Evolutionary conservation across 352 stramenopile species (phyloP).

Genomic region (Plasmopara viticola): DNA sequence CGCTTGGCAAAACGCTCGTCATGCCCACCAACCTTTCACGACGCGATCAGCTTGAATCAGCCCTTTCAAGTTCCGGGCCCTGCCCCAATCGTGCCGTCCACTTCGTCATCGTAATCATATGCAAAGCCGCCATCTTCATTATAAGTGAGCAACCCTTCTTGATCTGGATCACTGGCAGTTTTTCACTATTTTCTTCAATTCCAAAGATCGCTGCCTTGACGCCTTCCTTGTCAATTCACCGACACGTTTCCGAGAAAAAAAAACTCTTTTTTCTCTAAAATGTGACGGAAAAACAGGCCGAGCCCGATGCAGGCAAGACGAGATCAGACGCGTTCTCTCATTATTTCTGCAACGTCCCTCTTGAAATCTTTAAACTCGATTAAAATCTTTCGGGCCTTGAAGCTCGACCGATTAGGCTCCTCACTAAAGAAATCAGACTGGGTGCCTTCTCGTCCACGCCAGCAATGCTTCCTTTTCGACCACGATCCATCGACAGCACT

Average conservation of each 20-base stretch:
- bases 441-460: constrained; percentile 37
- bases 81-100: constrained; percentile 22
- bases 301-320: constrained; percentile 65
- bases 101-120: constrained; percentile 39
- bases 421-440: constrained; percentile 51
- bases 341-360: constrained; percentile 46
- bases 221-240: constrained; percentile 10
- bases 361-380: constrained; percentile 44
- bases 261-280: constrained; percentile 72
- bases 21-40: constrained; percentile 92
- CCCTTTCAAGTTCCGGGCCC: constrained; percentile 19
- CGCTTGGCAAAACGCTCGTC: constrained; percentile 93
- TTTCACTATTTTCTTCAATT: constrained; percentile 15
- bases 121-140: constrained; percentile 36
- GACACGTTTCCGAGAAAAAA: constrained; percentile 45
- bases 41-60: constrained; percentile 86
- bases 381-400: too few species aligned
- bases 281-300: constrained; percentile 63
- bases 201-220: constrained; percentile 9
- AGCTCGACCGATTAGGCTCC: constrained; percentile 36
- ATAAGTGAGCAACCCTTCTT: constrained; percentile 25
- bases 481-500: constrained; percentile 12
- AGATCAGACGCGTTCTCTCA: constrained; percentile 50
- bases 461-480: too few species aligned
- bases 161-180: constrained; percentile 14